Evolutionary conservation across 139 green algal genomes (phyloP), one percentile per base, ranked within the genome.

Genomic region (Pseudopediastrum boryanum): DNA sequence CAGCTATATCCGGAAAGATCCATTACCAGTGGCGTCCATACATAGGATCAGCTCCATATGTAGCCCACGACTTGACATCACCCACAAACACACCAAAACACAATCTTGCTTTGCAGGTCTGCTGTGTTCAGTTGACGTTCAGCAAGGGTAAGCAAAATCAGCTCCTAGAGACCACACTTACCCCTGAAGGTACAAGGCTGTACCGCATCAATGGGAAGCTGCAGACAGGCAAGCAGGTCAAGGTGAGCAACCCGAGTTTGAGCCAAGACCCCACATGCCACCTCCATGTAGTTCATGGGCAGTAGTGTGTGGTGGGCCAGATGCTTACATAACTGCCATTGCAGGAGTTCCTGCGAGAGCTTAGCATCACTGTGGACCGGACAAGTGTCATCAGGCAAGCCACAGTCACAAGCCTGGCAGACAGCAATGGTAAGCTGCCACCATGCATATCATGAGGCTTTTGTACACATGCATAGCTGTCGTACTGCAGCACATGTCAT

Each of bases 321-420:
- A n/a, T n/a, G n/a, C n/a, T n/a, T n/a, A n/a, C n/a, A n/a, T 9
- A 9, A 25, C 48, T 58, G 3, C 4, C 19, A 4, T 13, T 73
- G 38, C 83, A 88, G 62, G 78, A 86, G 0, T 87, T 84, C 16
- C 75, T 92, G 61, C 68, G 67, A 0, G 9, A 19, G 0, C 61
- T 67, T 0, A 83, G 85, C 0, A 64, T 90, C 9, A 65, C 88
- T 29, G 78, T 88, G 25, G 46, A 70, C 23, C n/a, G 38, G 19
- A 54, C 51, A 4, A 75, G 69, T 8, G 70, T 85, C 41, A 89
- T 91, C 41, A 79, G 81, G n/a, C 87, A 91, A 61, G 79, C 78
- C 4, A 33, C 75, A 0, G 80, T 90, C 29, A 90, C 86, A 1
- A 29, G 43, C 1, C 73, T 90, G 33, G 69, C 83, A 12, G 86